Percentiles rank a stretch among this genome's conserved stretches.
Conservation (phyloP, 2,329 filamentous ascomycete genomes). For the Boeremia exigua region DNA sequence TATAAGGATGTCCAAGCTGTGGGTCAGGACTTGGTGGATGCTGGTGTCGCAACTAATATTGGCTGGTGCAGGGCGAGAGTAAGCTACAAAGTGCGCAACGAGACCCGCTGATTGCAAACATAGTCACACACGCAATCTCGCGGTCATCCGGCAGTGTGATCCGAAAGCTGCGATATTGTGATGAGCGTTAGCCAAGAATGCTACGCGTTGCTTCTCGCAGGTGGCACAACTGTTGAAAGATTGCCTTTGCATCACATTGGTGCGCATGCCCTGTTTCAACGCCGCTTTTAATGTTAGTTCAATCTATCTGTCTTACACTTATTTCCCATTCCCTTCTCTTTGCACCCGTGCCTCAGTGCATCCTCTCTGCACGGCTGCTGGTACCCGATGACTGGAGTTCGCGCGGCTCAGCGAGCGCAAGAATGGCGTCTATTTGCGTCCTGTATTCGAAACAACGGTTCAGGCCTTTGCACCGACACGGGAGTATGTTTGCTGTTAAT, state of each 20-base stretch:
- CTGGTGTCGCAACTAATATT: slow-evolving; percentile 39
- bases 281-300: slow-evolving; percentile 5
- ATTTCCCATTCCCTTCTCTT: slow-evolving; percentile 4
- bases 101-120: slow-evolving; percentile 22
- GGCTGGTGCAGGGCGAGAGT: slow-evolving; percentile 46
- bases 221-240: slow-evolving; percentile 10
- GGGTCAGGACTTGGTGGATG: slow-evolving; percentile 42
- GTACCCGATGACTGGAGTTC: background rate
- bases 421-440: slow-evolving; percentile 13
- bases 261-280: slow-evolving; percentile 8
- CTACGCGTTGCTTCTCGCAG: slow-evolving; percentile 2
- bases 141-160: background rate
- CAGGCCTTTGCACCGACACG: slow-evolving; percentile 10
- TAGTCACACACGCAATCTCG: background rate
- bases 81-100: slow-evolving; percentile 49
- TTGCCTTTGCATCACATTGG: slow-evolving; percentile 21
- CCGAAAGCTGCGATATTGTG: slow-evolving; percentile 1
- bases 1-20: slow-evolving; percentile 49
- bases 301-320: slow-evolving; percentile 12
- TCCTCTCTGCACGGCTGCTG: background rate
- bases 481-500: slow-evolving; percentile 16
- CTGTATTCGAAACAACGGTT: slow-evolving; percentile 21
- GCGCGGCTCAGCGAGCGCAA: background rate
- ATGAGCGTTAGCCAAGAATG: slow-evolving; percentile 7
- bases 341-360: background rate